Evolutionary conservation across 108 stramenopile species (phyloP).

Genomic region (Nitzschia palea): DNA sequence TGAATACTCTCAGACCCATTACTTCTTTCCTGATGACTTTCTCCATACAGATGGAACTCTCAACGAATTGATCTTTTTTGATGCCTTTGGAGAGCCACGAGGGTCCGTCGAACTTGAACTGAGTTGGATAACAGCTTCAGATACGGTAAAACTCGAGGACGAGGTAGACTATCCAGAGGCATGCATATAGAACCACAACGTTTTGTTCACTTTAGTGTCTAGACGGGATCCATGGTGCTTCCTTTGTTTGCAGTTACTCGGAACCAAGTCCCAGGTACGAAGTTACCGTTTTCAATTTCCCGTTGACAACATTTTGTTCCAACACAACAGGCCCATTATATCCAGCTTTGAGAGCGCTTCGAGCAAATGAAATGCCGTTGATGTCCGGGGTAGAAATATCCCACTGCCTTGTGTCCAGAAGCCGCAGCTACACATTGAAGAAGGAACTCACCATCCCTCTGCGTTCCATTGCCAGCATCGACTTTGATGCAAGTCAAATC

Average conservation of each 20-base stretch:
- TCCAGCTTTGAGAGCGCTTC: constrained; percentile 46
- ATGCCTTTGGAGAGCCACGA: constrained; percentile 20
- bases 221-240: not conserved
- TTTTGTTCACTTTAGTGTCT: not conserved
- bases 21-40: constrained; percentile 45
- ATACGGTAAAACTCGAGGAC: constrained; percentile 21
- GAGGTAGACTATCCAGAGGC: constrained; percentile 32
- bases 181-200: constrained; percentile 26
- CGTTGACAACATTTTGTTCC: constrained; percentile 77
- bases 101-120: constrained; percentile 12
- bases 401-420: constrained; percentile 38
- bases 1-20: constrained; percentile 39
- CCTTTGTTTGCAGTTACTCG: not conserved
- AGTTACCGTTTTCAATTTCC: constrained; percentile 82
- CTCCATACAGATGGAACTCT: constrained; percentile 27
- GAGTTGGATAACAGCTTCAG: constrained; percentile 28
- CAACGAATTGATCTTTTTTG: constrained; percentile 44
- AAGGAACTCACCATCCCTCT: constrained; percentile 51
- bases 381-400: constrained; percentile 73
- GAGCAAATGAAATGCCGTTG: constrained; percentile 54
- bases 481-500: constrained; percentile 27
- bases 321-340: constrained; percentile 53
- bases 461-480: not conserved
- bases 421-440: constrained; percentile 44
- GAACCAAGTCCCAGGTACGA: constrained; percentile 52